Evolutionary conservation across 2,329 filamentous ascomycete species (phyloP), one percentile per base, ranked within the genome.

Genomic region (Ophiocordyceps robertsii): DNA sequence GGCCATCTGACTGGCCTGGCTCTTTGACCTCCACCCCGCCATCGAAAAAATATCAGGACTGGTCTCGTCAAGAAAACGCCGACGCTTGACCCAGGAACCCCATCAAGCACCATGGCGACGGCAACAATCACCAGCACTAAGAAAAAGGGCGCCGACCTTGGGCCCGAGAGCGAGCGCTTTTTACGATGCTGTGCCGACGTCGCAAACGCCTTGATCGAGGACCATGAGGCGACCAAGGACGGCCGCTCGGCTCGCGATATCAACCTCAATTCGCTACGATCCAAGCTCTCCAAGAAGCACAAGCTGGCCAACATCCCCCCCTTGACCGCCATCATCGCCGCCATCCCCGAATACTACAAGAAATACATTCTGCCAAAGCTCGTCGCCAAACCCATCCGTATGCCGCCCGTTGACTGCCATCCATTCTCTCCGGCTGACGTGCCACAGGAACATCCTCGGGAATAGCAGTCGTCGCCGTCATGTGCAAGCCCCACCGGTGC

Each of bases 311-410:
- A 79, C 47, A 85, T 94, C 52, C 92, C 92, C 29, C 87, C 93
- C 24, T 69, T 98, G 49, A 96, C 90, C 9, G 90, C 92, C 46
- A 98, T 98, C 57, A 96, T 98, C 57, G 87, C 92, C 43, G 92
- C 92, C 10, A 90, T 98, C 31, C 93, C 93, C n/a, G 92, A 98
- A 60, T 89, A 96, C 61, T 95, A 96, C 68, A 98, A 96, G 71
- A 98, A 96, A 68, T 96, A 96, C 56, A 95, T 98, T 47, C 66
- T 96, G 47, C 92, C 89, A 17, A 95, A 95, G 65, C 70, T 98
- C 48, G 88, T 98, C 53, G 92, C 93, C 24, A 98, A 98, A 65
- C 92, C 92, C 2, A 96, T 98, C 46, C 75, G 85, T 83, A 72
- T 39, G 52, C 43, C 6, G 11, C 19, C 14, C n/a, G 31, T 9